phyloP scores from a whole-genome alignment of 108 stramenopile species.

The Cylindrotheca closterium region DNA sequence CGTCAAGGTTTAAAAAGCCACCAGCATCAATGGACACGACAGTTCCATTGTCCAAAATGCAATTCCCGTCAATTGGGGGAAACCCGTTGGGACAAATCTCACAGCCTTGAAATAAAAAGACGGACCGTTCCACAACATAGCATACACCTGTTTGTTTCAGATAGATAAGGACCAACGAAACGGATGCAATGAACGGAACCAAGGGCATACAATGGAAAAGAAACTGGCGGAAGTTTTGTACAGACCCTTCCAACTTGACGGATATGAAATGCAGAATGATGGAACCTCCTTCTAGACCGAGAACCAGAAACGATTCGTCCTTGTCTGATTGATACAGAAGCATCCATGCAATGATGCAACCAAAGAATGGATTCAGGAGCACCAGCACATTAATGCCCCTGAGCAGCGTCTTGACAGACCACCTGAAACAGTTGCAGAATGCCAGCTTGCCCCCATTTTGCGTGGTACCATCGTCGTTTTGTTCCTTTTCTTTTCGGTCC shows the following conservation, averaged over 20 bases:
- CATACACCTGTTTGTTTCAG: conserved; percentile 35
- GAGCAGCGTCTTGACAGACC: conserved; percentile 13
- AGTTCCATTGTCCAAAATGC: conserved; percentile 8
- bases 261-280: conserved; percentile 25
- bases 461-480: not conserved
- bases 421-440: conserved; percentile 16
- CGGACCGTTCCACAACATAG: conserved; percentile 10
- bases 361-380: conserved; percentile 32
- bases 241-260: conserved; percentile 21
- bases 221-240: conserved; percentile 6
- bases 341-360: conserved; percentile 37
- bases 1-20: not conserved
- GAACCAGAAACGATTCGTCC: conserved; percentile 17
- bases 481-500: not conserved
- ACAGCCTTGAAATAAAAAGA: conserved; percentile 26
- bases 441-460: not conserved
- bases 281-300: conserved; percentile 27
- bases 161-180: conserved; percentile 14
- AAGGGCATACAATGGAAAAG: conserved; percentile 14
- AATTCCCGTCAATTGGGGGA: conserved; percentile 6
- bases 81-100: conserved; percentile 18
- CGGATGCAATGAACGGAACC: conserved; percentile 26
- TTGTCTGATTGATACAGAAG: conserved; percentile 32
- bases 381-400: conserved; percentile 13
- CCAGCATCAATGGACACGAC: not conserved